Evolutionary conservation across 495 filamentous ascomycete species (phyloP).

Genomic region (Chaetomium tenue): DNA sequence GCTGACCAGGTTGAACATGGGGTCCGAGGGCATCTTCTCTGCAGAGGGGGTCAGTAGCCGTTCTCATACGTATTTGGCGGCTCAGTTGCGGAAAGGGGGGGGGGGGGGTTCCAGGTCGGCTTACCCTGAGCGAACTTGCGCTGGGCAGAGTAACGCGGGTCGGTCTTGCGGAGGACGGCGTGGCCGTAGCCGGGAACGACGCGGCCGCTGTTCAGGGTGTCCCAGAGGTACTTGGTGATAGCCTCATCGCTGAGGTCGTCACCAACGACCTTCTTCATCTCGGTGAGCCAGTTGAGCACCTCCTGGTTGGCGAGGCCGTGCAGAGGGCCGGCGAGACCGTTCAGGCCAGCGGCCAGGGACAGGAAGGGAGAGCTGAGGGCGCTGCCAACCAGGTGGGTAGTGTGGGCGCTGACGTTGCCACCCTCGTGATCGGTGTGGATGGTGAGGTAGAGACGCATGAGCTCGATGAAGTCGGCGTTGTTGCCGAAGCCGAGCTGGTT

Average conservation of each 20-base stretch:
- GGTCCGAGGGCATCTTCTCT: slow-evolving; percentile 81
- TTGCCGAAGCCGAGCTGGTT: slow-evolving; percentile 95
- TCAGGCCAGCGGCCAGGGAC: slow-evolving; percentile 90
- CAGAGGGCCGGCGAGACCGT: slow-evolving; percentile 95
- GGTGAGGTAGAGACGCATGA: slow-evolving; percentile 97
- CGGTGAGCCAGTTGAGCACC: slow-evolving; percentile 95
- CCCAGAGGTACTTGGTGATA: slow-evolving; percentile 98
- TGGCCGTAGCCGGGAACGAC: slow-evolving; percentile 98
- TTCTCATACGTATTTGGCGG: neutral
- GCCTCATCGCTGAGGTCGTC: slow-evolving; percentile 91
- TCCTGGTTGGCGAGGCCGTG: slow-evolving; percentile 99
- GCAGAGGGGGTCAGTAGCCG: slow-evolving; percentile 21
- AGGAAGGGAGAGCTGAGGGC: slow-evolving; percentile 97
- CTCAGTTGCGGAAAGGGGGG: neutral
- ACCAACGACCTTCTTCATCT: slow-evolving; percentile 96
- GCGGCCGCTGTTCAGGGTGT: slow-evolving; percentile 88
- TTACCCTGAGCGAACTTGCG: slow-evolving; percentile 87
- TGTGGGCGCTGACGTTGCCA: slow-evolving; percentile 97
- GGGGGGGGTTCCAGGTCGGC: neutral
- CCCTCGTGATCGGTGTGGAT: slow-evolving; percentile 99
- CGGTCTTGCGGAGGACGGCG: slow-evolving; percentile 98
- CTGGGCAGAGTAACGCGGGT: slow-evolving; percentile 96
- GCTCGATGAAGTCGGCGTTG: slow-evolving; percentile 96
- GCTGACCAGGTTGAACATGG: slow-evolving; percentile 99
- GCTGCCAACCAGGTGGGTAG: slow-evolving; percentile 94